Evolutionary conservation across 441 rosid genomes (phyloP).

Genomic region (Erysimum cheiri): DNA sequence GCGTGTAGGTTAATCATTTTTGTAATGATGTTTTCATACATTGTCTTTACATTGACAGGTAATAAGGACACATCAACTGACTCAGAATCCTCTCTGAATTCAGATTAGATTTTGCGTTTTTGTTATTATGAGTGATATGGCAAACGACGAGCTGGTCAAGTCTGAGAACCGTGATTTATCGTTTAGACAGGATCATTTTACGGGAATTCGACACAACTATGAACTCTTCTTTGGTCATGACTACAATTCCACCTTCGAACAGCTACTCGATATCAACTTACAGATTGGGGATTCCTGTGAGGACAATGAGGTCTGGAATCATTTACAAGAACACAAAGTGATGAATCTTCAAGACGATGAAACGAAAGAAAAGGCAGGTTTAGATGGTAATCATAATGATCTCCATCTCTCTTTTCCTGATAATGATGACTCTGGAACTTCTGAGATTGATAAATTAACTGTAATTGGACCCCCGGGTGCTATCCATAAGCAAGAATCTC

Average conservation of each 20-base stretch:
- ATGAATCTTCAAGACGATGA: slow-evolving; percentile 30
- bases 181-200: slow-evolving; percentile 46
- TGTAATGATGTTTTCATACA: background rate
- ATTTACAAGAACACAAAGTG: slow-evolving; percentile 27
- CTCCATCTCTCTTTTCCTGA: slow-evolving; percentile 41
- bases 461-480: background rate
- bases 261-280: slow-evolving; percentile 43
- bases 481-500: slow-evolving; percentile 24
- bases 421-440: slow-evolving; percentile 38
- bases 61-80: background rate
- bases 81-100: background rate
- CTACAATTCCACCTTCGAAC: slow-evolving; percentile 45
- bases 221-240: slow-evolving; percentile 42
- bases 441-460: slow-evolving; percentile 36
- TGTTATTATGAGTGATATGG: slow-evolving; percentile 44
- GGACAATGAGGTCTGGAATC: slow-evolving; percentile 40
- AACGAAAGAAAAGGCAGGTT: slow-evolving; percentile 4
- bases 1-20: too few relatives aligned
- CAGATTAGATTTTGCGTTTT: slow-evolving; percentile 4
- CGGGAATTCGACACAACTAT: slow-evolving; percentile 44
- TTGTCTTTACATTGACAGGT: slow-evolving; percentile 25
- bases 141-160: slow-evolving; percentile 50
- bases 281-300: slow-evolving; percentile 46
- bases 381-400: slow-evolving; percentile 41
- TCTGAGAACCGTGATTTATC: slow-evolving; percentile 43